Percentiles rank a stretch among this genome's conserved stretches.
Conservation (phyloP, 2,329 filamentous ascomycete genomes). For the Plectosphaerella sp. region DNA sequence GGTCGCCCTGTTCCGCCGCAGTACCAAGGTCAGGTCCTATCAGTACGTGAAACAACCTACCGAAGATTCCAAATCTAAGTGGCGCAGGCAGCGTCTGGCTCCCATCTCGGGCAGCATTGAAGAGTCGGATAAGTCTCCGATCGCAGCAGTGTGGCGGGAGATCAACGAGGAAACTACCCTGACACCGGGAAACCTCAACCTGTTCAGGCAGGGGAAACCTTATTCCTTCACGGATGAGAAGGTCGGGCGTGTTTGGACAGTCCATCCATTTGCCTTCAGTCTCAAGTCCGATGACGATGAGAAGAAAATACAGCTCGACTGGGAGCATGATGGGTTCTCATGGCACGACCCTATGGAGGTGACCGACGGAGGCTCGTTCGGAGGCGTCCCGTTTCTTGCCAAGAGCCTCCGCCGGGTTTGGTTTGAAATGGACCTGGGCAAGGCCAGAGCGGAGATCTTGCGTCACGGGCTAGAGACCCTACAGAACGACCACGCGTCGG, state of each 20-base stretch:
- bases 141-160: slow-evolving; percentile 58
- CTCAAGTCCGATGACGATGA: slow-evolving; percentile 38
- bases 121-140: slow-evolving; percentile 41
- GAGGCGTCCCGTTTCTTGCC: slow-evolving; percentile 52
- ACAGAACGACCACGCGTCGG: slow-evolving; percentile 53
- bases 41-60: slow-evolving; percentile 32
- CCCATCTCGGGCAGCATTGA: slow-evolving; percentile 61
- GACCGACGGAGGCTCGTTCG: slow-evolving; percentile 37
- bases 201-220: slow-evolving; percentile 53
- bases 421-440: slow-evolving; percentile 49
- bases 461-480: slow-evolving; percentile 41
- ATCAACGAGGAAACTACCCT: slow-evolving; percentile 59
- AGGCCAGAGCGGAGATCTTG: slow-evolving; percentile 38
- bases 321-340: slow-evolving; percentile 56
- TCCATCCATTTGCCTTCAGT: slow-evolving; percentile 58
- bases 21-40: slow-evolving; percentile 55
- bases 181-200: slow-evolving; percentile 35
- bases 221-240: slow-evolving; percentile 51
- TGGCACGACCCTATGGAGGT: slow-evolving; percentile 53
- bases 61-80: background rate
- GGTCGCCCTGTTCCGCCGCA: slow-evolving; percentile 60
- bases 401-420: slow-evolving; percentile 56
- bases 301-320: slow-evolving; percentile 49
- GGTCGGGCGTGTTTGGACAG: slow-evolving; percentile 54
- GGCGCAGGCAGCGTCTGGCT: slow-evolving; percentile 47